Base-by-base conservation (phyloP, 2,329 filamentous ascomycete genomes). In the Pyrenochaeta sp. region DNA sequence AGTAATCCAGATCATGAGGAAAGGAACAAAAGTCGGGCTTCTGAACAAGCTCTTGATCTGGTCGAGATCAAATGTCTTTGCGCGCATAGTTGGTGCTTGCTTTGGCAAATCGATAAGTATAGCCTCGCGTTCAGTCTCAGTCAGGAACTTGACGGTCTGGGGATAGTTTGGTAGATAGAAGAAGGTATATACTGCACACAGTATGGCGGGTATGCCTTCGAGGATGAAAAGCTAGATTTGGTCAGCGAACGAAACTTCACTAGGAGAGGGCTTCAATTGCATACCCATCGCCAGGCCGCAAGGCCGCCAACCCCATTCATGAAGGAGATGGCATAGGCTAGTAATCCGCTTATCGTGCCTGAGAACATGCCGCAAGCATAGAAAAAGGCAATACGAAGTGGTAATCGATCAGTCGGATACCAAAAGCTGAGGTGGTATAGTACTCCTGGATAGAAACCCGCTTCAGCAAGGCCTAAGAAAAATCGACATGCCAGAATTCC, bases 371-470 rank as follows among this genome's bases (percentile, higher is more conserved):
- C 82, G 17, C 81, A 83, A 21, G 80, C 83, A 65, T 82, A 86
- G 64, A 86, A 87, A 18, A 86, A 75, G 3, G 81, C 81, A 44
- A 85, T 79, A 7, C 83, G 75, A 21, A 80, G 82, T 30, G 84
- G 82, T 51, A 82, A 71, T 58, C 85, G 82, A 43, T 83, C 77
- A 15, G 81, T 77, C 49, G 81, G 82, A 59, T 87, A 87, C 83
- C 84, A 87, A 73, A 84, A 84, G 3, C 82, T 84, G 9, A 86
- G 75, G 51, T 85, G 81, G 62, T 83, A 85, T 18, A 83, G 40
- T 5, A 68, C 64, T 5, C 68, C 67, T 2, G 69, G 68, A 30
- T 67, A 72, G 49, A 71, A 68, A 2, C 68, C 66, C 0, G 68
- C 64, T 49, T 72, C 67, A 9, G 63, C 63, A 15, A 60, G 61